Evolutionary conservation across 495 filamentous ascomycete genomes (phyloP), one percentile per base, ranked within the genome.

Genomic region (Lepidopterella palustris): DNA sequence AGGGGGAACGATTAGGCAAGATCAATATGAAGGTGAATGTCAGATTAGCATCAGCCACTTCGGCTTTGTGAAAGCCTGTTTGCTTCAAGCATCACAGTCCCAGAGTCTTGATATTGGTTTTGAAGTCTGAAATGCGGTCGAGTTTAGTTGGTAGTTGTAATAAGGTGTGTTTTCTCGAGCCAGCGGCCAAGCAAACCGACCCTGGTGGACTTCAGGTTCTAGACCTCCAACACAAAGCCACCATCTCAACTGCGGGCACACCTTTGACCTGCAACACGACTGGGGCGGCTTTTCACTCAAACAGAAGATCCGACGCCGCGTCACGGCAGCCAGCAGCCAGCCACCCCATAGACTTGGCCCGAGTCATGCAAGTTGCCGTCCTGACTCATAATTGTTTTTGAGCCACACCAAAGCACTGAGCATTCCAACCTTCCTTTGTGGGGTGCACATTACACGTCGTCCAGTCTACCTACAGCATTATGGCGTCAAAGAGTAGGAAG

Each of bases 401-500:
- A 18, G 15, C 31, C 15, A 15, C 15, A 35, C 13, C 35, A 42
- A 42, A 42, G 35, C 35, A 42, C 35, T 42, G 35, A 42, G 18
- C 35, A 13, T 13, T 42, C 35, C n/a, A n/a, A n/a, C n/a, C n/a
- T n/a, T n/a, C 35, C 35, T 42, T 13, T 11, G 35, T 13, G 35
- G 35, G 35, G 35, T 18, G 13, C 13, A 18, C 18, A 42, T 13
- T 18, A 3, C 2, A 42, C 35, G 3, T 11, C 10, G 35, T 15
- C 10, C 35, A 11, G 3, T 42, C 35, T 42, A 42, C 13, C 35
- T 42, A 18, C 35, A 13, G 18, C 9, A 11, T 18, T 10, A 78
- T 78, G 76, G 56, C 74, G n/a, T 73, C 76, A 9, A 78, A 77
- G 53, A 58, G 72, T 71, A 87, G 80, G 53, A 85, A 90, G 78